These are phyloP conservation scores for Trichoderma sp. DNA, from an alignment of 2,329 filamentous ascomycete genomes.

Conservation along the genomic window DNA sequence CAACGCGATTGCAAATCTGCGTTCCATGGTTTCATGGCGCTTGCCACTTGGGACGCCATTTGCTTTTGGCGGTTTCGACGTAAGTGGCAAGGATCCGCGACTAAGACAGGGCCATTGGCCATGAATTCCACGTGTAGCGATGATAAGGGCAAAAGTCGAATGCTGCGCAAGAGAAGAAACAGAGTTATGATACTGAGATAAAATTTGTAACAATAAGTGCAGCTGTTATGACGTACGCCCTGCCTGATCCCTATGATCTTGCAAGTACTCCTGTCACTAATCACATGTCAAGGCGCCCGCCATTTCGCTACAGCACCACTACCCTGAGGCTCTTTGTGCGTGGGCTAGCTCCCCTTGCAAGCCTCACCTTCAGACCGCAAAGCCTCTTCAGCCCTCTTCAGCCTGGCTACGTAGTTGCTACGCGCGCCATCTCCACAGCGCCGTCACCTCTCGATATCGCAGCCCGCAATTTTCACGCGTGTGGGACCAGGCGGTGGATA, in stretches of 20 bases:
- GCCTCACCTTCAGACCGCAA: background rate
- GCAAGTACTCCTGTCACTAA: background rate
- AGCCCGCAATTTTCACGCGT: slow-evolving; percentile 24
- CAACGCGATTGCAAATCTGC: slow-evolving; percentile 12
- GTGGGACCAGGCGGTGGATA: slow-evolving; percentile 31
- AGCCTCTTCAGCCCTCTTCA: background rate
- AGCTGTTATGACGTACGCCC: background rate
- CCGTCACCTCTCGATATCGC: slow-evolving; percentile 6
- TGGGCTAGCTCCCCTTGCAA: background rate
- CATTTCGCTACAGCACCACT: background rate
- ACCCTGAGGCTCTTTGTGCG: slow-evolving; percentile 4
- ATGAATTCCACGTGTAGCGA: background rate
- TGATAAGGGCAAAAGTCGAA: background rate
- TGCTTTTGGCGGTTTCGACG: background rate
- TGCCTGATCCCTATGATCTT: background rate
- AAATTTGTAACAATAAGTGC: background rate
- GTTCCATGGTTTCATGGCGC: background rate
- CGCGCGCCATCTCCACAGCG: slow-evolving; percentile 8
- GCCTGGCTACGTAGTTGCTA: slow-evolving; percentile 7
- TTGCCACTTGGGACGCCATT: slow-evolving; percentile 6
- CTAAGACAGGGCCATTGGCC: background rate
- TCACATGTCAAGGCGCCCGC: background rate
- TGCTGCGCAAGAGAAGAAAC: background rate
- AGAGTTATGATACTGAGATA: background rate
- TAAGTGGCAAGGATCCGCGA: slow-evolving; percentile 5